phyloP scores from a whole-genome alignment of 2,329 filamentous ascomycete species.

The Chaetothyriales sp. region DNA sequence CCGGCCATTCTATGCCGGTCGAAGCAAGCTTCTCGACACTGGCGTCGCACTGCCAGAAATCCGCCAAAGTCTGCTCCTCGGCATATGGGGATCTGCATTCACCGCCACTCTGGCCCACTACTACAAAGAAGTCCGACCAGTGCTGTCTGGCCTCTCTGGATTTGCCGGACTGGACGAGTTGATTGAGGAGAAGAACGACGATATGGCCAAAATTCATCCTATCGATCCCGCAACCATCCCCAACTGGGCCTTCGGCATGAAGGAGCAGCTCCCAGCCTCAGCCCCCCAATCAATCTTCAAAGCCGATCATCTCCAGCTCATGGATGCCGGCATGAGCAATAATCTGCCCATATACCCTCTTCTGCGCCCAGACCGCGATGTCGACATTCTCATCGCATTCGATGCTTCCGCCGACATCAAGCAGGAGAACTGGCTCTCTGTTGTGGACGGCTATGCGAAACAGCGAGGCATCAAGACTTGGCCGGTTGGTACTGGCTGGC shows the following conservation, averaged over 20 bases:
- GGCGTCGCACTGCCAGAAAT: conserved; percentile 68
- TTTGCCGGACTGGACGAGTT: conserved; percentile 67
- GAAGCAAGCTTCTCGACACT: conserved; percentile 48
- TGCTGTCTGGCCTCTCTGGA: conserved; percentile 61
- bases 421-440: conserved; percentile 90
- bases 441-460: conserved; percentile 81
- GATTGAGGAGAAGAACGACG: conserved; percentile 67
- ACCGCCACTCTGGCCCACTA: conserved; percentile 93
- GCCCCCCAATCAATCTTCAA: conserved; percentile 65
- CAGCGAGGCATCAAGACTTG: conserved; percentile 87
- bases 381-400: conserved; percentile 85
- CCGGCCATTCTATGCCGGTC: conserved; percentile 62
- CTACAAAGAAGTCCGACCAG: conserved; percentile 80
- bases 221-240: conserved; percentile 85
- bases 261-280: conserved; percentile 57
- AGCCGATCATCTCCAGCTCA: conserved; percentile 61
- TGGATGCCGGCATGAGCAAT: conserved; percentile 98
- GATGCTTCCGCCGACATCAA: conserved; percentile 89
- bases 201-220: conserved; percentile 82
- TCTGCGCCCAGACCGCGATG: conserved; percentile 70
- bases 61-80: conserved; percentile 69
- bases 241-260: conserved; percentile 76
- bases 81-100: conserved; percentile 93
- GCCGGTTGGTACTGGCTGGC: conserved; percentile 93
- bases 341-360: conserved; percentile 93